A percentile compares a stretch with the other conserved stretches of the same genome.
These are phyloP conservation scores for Lactarius hengduanensis DNA, from an alignment of 768 basidiomycete genomes.

Conservation along the genomic window DNA sequence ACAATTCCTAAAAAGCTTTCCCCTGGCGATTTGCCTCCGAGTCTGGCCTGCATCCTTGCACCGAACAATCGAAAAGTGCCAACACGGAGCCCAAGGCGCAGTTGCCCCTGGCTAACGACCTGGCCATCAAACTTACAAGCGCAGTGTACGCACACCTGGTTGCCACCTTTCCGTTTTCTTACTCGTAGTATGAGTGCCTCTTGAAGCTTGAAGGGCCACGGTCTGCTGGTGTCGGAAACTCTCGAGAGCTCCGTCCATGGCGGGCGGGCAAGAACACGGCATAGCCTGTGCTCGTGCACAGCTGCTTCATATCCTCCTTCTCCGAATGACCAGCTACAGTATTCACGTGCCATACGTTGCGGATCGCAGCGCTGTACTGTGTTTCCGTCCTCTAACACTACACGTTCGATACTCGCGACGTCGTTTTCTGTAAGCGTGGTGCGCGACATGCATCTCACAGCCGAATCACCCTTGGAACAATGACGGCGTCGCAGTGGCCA, in stretches of 20 bases:
- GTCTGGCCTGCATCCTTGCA: too few species aligned
- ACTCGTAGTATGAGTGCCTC: neutral
- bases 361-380: neutral
- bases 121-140: neutral
- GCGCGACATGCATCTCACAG: neutral
- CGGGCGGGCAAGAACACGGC: neutral
- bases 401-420: neutral
- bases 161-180: neutral
- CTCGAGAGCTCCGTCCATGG: neutral
- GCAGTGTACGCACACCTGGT: too few species aligned
- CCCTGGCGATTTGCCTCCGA: too few species aligned
- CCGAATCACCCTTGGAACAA: too few species aligned
- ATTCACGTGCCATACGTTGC: neutral
- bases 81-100: neutral
- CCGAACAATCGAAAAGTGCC: too few species aligned
- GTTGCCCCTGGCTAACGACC: neutral
- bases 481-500: too few species aligned
- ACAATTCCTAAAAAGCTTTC: neutral
- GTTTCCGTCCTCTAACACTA: neutral
- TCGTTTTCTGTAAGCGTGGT: neutral
- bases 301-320: neutral
- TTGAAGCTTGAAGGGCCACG: neutral
- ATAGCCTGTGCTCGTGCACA: neutral
- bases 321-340: neutral
- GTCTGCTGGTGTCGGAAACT: neutral